These are phyloP conservation scores for Cochlearia excelsa DNA, from an alignment of 345 rosid species.

Conservation along the genomic window DNA sequence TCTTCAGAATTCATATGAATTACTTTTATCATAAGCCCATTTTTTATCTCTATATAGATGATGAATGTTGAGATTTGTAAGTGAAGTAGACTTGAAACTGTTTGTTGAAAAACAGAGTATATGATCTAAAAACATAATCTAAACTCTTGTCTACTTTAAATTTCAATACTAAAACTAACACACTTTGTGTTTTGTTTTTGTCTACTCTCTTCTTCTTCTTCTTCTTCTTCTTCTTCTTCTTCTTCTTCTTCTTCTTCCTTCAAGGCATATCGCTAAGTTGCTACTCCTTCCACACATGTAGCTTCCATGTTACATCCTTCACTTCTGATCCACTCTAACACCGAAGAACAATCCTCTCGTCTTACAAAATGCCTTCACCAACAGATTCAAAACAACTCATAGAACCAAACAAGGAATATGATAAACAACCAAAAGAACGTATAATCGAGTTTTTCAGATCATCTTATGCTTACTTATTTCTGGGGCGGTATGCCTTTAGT, in stretches of 20 bases:
- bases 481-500: slow-evolving; percentile 63
- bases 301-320: slow-evolving; percentile 32
- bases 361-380: slow-evolving; percentile 60
- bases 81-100: background rate
- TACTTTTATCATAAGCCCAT: no score
- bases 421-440: no score
- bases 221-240: no score
- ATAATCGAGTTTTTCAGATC: background rate
- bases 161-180: background rate
- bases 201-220: background rate
- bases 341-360: slow-evolving; percentile 59
- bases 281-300: slow-evolving; percentile 19
- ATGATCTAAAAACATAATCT: background rate
- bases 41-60: no score
- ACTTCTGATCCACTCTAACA: slow-evolving; percentile 60
- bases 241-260: no score
- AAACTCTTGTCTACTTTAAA: slow-evolving; percentile 3
- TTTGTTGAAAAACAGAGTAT: background rate
- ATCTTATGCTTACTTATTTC: slow-evolving; percentile 49
- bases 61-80: background rate
- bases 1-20: no score
- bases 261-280: slow-evolving; percentile 1
- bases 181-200: slow-evolving; percentile 11
- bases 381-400: slow-evolving; percentile 6
- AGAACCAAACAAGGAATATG: background rate